A percentile compares a stretch with the other conserved stretches of the same genome.
Conservation (phyloP, 2,329 filamentous ascomycete species). For the Ciborinia camelliae region DNA sequence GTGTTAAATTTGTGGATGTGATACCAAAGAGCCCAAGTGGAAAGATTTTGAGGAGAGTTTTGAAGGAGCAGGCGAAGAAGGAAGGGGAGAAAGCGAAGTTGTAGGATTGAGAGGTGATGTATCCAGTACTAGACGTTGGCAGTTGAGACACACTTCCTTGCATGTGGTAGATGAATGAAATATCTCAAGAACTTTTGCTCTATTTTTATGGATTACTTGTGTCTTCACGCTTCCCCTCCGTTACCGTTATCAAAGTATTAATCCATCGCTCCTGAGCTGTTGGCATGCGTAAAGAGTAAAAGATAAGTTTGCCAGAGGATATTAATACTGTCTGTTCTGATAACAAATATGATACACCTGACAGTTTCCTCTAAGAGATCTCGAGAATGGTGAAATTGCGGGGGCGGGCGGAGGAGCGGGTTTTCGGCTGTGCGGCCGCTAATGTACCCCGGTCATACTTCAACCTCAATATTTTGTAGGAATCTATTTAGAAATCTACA, state of each 20-base stretch:
- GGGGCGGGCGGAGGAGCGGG: neutral
- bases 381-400: neutral
- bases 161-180: neutral
- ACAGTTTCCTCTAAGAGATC: too few relatives aligned
- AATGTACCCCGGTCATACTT: neutral
- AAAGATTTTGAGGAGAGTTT: constrained; percentile 48
- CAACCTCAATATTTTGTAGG: neutral
- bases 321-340: too few relatives aligned
- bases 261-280: too few relatives aligned
- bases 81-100: constrained; percentile 25
- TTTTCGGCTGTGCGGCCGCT: constrained; percentile 1
- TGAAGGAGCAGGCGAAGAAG: constrained; percentile 42
- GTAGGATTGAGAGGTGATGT: neutral
- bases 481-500: neutral
- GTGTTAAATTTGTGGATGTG: constrained; percentile 59
- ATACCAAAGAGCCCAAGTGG: constrained; percentile 66
- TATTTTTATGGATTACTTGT: neutral
- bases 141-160: neutral
- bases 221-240: neutral
- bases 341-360: neutral
- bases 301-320: too few relatives aligned
- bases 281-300: too few relatives aligned
- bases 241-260: too few relatives aligned
- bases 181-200: neutral
- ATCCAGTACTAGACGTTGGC: neutral